Evolutionary conservation across 1,284 basidiomycete genomes (phyloP).

Genomic region (Cryptococcus hybrid): DNA sequence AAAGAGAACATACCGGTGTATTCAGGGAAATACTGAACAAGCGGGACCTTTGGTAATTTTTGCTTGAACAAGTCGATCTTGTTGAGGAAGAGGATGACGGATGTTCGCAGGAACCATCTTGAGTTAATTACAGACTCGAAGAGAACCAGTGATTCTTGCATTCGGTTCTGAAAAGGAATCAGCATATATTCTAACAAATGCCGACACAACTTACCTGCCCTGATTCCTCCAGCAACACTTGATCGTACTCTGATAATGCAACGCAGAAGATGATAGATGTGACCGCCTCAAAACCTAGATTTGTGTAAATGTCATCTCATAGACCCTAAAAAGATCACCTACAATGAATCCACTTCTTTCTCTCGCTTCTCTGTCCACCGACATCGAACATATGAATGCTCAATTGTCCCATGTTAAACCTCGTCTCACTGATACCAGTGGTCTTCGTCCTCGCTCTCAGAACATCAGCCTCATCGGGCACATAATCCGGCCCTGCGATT

Average conservation of each 20-base stretch:
- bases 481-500: conserved; percentile 74
- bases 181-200: not conserved
- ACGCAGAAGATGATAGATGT: conserved; percentile 96
- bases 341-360: conserved; percentile 94
- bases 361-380: conserved; percentile 86
- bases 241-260: conserved; percentile 91
- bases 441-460: conserved; percentile 86
- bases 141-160: conserved; percentile 58
- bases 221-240: conserved; percentile 72
- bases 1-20: conserved; percentile 61
- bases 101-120: conserved; percentile 47
- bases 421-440: conserved; percentile 89
- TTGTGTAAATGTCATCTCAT: not conserved
- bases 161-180: conserved; percentile 68
- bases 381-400: conserved; percentile 82
- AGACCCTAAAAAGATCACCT: conserved; percentile 15
- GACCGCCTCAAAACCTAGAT: conserved; percentile 74
- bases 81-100: conserved; percentile 69
- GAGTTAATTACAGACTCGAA: conserved; percentile 98
- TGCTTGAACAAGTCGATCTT: conserved; percentile 95
- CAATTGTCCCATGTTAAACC: conserved; percentile 55
- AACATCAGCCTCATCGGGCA: conserved; percentile 87
- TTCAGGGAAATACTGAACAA: conserved; percentile 89
- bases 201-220: conserved; percentile 49
- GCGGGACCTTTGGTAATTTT: conserved; percentile 81